Evolutionary conservation across 805 yeast species (phyloP), one percentile per base, ranked within the genome.

Genomic region (Lipomyces yamanashiensis): DNA sequence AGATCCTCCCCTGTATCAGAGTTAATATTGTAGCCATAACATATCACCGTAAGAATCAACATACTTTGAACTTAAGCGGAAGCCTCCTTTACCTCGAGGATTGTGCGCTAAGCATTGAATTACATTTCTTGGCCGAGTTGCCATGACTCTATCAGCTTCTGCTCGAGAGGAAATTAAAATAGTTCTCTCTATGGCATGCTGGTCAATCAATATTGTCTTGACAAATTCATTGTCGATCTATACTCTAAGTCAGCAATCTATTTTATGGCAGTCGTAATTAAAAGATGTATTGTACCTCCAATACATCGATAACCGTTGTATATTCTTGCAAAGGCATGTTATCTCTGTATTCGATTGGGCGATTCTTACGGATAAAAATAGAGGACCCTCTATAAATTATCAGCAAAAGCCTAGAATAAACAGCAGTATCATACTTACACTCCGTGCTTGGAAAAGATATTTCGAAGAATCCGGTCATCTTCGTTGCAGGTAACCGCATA

Each of bases 401-500:
- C 44, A 10, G 23, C 44, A 48, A 12, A 13, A 10, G 19, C 9
- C 48, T 40, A 37, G 3, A 15, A 39, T 39, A 10, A 70, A 34
- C 80, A 66, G 34, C 8, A 8, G 17, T 0, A 37, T 6, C 8
- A 1, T 12, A 72, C 67, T 13, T 79, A 76, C 56, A 87, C 71
- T 0, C 75, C 70, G 39, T 43, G 54, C 19, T 40, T 58, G 13
- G 33, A 36, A 37, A 64, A 41, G 9, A 66, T 55, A 4, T 33
- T 15, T 19, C 34, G 34, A 19, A 78, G 68, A 17, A 55, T 9
- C 10, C 74, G 73, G 50, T 86, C 80, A 72, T 93, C 98, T 36
- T 80, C 79, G 52, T 79, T 82, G 71, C 83, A 84, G 41, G 84
- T 80, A 0, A 90, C 97, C 41, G 89, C 79, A 74, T 90, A 91